Evolutionary conservation across 768 basidiomycete species (phyloP).

Genomic region (Pholiota conissans): DNA sequence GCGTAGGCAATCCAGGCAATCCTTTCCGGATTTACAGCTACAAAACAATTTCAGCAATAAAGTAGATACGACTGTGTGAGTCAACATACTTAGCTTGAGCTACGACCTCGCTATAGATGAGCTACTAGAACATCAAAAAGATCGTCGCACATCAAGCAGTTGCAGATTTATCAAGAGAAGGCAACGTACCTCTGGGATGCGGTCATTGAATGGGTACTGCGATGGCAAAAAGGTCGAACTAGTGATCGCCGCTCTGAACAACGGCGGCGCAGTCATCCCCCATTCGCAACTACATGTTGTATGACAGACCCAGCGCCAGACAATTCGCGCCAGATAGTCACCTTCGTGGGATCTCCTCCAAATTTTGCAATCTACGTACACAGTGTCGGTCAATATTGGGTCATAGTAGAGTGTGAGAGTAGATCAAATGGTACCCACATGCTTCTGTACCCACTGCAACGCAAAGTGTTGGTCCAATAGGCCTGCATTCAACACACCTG

Average conservation of each 20-base stretch:
- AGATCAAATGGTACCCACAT: constrained; percentile 22
- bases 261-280: constrained; percentile 42
- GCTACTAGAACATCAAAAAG: no score
- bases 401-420: neutral
- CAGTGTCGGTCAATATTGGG: neutral
- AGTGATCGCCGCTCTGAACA: constrained; percentile 44
- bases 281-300: constrained; percentile 47
- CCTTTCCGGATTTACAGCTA: constrained; percentile 34
- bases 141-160: neutral
- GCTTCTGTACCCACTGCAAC: constrained; percentile 39
- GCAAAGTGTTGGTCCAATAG: constrained; percentile 47
- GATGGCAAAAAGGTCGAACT: constrained; percentile 46
- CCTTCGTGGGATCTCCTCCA: constrained; percentile 38
- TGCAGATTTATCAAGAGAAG: neutral
- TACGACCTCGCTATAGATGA: constrained; percentile 1
- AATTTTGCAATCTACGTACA: constrained; percentile 35
- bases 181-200: constrained; percentile 34
- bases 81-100: constrained; percentile 3
- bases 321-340: constrained; percentile 45
- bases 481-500: constrained; percentile 49
- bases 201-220: constrained; percentile 44
- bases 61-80: neutral
- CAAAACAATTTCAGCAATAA: neutral
- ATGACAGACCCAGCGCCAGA: constrained; percentile 50
- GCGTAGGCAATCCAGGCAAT: constrained; percentile 43